Evolutionary conservation across 1,284 basidiomycete genomes (phyloP).

Genomic region (Cronartium ribicola): DNA sequence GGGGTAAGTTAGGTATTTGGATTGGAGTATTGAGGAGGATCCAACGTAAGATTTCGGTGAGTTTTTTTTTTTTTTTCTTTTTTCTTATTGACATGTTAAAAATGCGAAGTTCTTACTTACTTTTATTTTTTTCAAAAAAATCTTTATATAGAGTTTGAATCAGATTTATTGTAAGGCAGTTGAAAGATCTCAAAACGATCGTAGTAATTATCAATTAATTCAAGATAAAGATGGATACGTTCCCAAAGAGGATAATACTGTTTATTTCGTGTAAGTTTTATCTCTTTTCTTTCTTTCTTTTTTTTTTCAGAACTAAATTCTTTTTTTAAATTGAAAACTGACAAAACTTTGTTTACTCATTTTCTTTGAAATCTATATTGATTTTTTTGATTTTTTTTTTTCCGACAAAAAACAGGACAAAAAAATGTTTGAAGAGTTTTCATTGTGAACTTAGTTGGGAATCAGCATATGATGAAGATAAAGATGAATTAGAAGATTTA

Average conservation of each 20-base stretch:
- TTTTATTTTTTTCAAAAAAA: neutral
- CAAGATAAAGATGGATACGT: constrained; percentile 1
- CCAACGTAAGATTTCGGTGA: constrained; percentile 1
- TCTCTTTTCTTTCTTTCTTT: neutral
- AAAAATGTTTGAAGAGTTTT: neutral
- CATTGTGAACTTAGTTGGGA: neutral
- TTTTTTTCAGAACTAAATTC: neutral
- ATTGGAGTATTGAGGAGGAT: neutral
- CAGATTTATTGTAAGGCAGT: neutral
- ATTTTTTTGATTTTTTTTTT: no score
- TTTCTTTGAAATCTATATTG: no score
- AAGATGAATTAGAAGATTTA: neutral
- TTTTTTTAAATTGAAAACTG: neutral
- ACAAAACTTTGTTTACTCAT: neutral
- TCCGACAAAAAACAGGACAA: neutral
- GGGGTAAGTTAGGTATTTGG: neutral
- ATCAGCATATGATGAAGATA: neutral
- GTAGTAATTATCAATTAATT: neutral
- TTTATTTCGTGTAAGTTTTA: neutral
- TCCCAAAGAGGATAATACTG: neutral
- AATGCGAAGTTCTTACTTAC: neutral
- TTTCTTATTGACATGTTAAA: neutral
- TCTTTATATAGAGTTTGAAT: neutral
- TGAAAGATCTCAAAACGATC: neutral
- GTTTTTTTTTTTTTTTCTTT: neutral